Conservation (phyloP, 192 early-diverging fungal species). For the Haplosporangium gracile region DNA sequence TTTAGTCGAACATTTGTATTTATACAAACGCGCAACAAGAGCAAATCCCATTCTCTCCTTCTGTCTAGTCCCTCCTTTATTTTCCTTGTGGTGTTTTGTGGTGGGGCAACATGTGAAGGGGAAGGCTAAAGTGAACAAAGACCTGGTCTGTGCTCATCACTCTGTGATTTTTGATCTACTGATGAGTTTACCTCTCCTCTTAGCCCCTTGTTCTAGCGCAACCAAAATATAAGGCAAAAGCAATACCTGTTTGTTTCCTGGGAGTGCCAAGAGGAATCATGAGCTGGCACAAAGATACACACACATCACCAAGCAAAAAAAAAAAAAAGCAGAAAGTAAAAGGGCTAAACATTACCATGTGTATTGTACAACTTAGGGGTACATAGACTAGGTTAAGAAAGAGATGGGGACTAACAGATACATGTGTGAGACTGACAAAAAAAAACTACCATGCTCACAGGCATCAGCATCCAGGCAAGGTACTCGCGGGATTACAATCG, state of each 20-base stretch:
- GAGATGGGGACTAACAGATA: too few relatives aligned
- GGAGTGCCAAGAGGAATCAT: background rate
- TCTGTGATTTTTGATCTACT: background rate
- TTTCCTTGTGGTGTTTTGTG: background rate
- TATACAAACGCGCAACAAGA: background rate
- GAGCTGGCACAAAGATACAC: background rate
- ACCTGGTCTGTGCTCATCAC: constrained; percentile 14
- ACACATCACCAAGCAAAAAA: background rate
- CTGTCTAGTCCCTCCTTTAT: background rate
- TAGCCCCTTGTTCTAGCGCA: background rate
- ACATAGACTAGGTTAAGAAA: too few relatives aligned
- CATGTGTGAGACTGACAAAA: too few relatives aligned
- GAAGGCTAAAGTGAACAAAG: constrained; percentile 18
- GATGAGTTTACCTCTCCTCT: background rate
- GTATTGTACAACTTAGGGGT: too few relatives aligned
- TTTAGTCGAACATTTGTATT: background rate
- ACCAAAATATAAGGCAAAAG: background rate
- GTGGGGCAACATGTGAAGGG: constrained; percentile 22
- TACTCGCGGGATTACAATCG: too few relatives aligned
- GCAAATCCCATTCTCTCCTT: background rate
- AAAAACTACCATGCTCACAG: too few relatives aligned
- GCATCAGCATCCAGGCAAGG: too few relatives aligned
- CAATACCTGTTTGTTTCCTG: background rate
- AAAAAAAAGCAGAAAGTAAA: background rate
- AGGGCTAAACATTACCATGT: too few relatives aligned